These are phyloP conservation scores for Linum tenue DNA, from an alignment of 345 rosid species.

Conservation along the genomic window DNA sequence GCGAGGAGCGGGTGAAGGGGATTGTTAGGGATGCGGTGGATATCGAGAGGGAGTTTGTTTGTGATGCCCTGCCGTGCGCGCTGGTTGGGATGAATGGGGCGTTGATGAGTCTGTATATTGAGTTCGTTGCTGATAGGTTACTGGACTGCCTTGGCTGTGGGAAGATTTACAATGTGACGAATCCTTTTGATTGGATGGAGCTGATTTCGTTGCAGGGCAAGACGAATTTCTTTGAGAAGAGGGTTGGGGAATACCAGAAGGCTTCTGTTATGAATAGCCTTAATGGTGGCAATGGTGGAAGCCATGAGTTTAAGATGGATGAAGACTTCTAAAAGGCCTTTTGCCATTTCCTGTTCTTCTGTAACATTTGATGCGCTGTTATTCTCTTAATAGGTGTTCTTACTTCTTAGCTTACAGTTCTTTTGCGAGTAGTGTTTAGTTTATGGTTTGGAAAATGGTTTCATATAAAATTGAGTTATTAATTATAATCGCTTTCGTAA, in stretches of 20 bases:
- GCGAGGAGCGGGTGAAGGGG: conserved; percentile 63
- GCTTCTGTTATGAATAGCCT: conserved; percentile 69
- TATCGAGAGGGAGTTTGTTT: conserved; percentile 86
- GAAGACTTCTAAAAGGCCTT: conserved; percentile 48
- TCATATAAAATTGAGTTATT: too few relatives aligned
- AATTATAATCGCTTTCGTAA: neutral
- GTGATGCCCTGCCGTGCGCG: conserved; percentile 85
- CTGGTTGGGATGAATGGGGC: conserved; percentile 78
- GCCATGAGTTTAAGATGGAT: conserved; percentile 61
- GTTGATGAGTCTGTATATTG: conserved; percentile 77
- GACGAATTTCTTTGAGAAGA: conserved; percentile 77
- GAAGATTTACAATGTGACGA: conserved; percentile 47
- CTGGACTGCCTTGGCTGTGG: conserved; percentile 58
- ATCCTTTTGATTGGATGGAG: conserved; percentile 96
- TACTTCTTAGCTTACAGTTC: neutral
- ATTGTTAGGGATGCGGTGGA: conserved; percentile 76
- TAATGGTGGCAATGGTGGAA: conserved; percentile 45
- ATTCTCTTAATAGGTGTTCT: neutral
- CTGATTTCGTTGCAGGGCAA: conserved; percentile 76
- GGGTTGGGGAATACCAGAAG: conserved; percentile 80
- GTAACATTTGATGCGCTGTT: neutral
- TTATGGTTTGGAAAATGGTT: neutral
- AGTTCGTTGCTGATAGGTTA: conserved; percentile 76
- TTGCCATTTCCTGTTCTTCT: neutral
- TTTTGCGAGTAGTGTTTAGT: neutral